phyloP scores from a whole-genome alignment of 371 early-diverging fungal genomes.

The Apophysomyces sp. region DNA sequence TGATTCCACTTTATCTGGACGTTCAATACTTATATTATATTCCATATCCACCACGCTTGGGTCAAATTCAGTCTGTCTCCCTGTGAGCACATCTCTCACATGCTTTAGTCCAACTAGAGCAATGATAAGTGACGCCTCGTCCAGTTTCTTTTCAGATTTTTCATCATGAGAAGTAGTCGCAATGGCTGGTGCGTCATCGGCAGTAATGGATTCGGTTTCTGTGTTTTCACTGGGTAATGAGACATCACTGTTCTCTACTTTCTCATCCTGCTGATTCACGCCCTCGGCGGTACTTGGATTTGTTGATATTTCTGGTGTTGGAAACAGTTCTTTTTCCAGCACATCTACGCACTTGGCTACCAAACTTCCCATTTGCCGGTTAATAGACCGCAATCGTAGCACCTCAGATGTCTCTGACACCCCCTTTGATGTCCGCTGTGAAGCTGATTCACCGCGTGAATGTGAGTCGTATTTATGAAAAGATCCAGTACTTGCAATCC shows the following conservation, averaged over 20 bases:
- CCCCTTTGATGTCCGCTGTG: not conserved
- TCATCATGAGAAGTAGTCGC: not conserved
- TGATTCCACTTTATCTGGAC: not conserved
- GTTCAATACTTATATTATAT: not conserved
- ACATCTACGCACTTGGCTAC: constrained; percentile 54
- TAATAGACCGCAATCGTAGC: constrained; percentile 22
- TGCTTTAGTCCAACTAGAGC: constrained; percentile 62
- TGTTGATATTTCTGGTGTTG: constrained; percentile 9
- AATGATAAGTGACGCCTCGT: constrained; percentile 36
- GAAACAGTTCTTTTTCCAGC: constrained; percentile 51
- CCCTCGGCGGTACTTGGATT: not conserved
- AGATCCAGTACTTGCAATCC: constrained; percentile 16
- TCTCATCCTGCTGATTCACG: not conserved
- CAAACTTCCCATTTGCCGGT: constrained; percentile 53
- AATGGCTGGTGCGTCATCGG: not conserved
- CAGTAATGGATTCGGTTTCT: not conserved
- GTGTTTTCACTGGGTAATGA: not conserved
- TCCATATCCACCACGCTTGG: constrained; percentile 37
- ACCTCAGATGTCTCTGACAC: not conserved
- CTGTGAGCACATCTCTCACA: constrained; percentile 58
- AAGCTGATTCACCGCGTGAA: too few relatives aligned
- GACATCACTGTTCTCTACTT: not conserved
- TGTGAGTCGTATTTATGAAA: not conserved
- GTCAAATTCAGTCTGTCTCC: constrained; percentile 50
- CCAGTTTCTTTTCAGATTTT: constrained; percentile 5